These are phyloP conservation scores for Colletotrichum aenigma DNA, from an alignment of 2,329 filamentous ascomycete species.

Conservation along the genomic window DNA sequence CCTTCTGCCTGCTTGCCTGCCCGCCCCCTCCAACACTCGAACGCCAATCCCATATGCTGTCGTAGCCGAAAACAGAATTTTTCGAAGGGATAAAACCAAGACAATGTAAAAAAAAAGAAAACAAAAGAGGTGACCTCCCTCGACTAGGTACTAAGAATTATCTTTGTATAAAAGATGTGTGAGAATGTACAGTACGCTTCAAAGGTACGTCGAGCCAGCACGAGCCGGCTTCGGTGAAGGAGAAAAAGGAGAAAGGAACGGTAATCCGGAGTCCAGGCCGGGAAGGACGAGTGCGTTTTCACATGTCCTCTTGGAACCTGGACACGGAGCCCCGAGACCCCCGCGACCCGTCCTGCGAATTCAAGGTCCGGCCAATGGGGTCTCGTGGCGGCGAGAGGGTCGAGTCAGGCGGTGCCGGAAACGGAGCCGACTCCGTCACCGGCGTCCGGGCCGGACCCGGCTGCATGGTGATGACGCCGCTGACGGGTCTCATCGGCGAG, in stretches of 20 bases:
- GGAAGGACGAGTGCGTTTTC: neutral
- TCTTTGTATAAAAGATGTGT: neutral
- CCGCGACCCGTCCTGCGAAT: constrained; percentile 33
- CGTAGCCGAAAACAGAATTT: neutral
- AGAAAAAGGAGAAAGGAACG: neutral
- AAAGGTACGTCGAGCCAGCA: neutral
- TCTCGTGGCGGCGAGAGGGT: constrained; percentile 30
- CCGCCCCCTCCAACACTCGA: neutral
- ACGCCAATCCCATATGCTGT: constrained; percentile 18
- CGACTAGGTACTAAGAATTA: constrained; percentile 18
- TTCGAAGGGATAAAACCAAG: neutral
- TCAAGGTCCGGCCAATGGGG: constrained; percentile 40
- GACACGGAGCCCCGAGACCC: constrained; percentile 38
- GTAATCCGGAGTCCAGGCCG: too few relatives aligned
- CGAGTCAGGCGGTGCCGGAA: constrained; percentile 35
- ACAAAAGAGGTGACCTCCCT: neutral
- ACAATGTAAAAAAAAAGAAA: neutral
- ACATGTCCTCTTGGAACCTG: constrained; percentile 44
- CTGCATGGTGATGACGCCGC: constrained; percentile 64
- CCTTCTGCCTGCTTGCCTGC: neutral
- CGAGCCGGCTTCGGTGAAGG: neutral
- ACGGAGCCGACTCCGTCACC: constrained; percentile 59
- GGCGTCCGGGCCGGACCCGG: constrained; percentile 70
- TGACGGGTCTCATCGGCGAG: constrained; percentile 63
- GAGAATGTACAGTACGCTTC: constrained; percentile 19